These are phyloP conservation scores for Ogataea trehalophila DNA, from an alignment of 805 yeast species.

Conservation along the genomic window DNA sequence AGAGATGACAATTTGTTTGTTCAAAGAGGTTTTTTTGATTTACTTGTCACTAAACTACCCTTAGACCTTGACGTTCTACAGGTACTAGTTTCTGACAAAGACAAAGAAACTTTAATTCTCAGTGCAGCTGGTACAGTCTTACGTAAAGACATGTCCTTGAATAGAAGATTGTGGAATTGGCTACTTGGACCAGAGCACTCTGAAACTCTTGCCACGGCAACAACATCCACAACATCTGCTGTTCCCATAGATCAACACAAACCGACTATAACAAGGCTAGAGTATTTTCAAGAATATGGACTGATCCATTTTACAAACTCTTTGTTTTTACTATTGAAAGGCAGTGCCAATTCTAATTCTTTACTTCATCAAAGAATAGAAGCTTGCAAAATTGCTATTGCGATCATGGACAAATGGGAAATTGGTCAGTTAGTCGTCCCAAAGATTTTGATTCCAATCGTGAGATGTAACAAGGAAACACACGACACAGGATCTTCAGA, in stretches of 20 bases:
- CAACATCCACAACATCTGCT: slow-evolving; percentile 5
- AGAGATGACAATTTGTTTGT: slow-evolving; percentile 64
- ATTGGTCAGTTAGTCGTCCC: slow-evolving; percentile 76
- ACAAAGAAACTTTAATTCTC: slow-evolving; percentile 53
- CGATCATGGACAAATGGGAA: slow-evolving; percentile 93
- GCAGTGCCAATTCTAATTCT: slow-evolving; percentile 21
- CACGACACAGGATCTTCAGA: slow-evolving; percentile 17
- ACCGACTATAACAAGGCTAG: slow-evolving; percentile 32
- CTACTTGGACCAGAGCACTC: slow-evolving; percentile 71
- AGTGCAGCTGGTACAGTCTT: slow-evolving; percentile 65
- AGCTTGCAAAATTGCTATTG: slow-evolving; percentile 60
- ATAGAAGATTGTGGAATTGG: slow-evolving; percentile 93
- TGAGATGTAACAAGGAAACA: slow-evolving; percentile 41
- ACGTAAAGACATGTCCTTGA: slow-evolving; percentile 88
- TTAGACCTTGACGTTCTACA: slow-evolving; percentile 56
- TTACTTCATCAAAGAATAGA: slow-evolving; percentile 34
- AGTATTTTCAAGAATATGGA: slow-evolving; percentile 61
- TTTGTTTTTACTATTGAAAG: slow-evolving; percentile 42
- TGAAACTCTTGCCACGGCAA: slow-evolving; percentile 4
- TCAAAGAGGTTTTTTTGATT: slow-evolving; percentile 84
- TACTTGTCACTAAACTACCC: slow-evolving; percentile 63
- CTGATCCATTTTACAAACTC: slow-evolving; percentile 46
- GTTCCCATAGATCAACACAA: background rate
- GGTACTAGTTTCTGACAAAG: slow-evolving; percentile 42
- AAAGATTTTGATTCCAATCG: slow-evolving; percentile 57